Evolutionary conservation across 768 basidiomycete species (phyloP).

Genomic region (Lyophyllum shimeji): DNA sequence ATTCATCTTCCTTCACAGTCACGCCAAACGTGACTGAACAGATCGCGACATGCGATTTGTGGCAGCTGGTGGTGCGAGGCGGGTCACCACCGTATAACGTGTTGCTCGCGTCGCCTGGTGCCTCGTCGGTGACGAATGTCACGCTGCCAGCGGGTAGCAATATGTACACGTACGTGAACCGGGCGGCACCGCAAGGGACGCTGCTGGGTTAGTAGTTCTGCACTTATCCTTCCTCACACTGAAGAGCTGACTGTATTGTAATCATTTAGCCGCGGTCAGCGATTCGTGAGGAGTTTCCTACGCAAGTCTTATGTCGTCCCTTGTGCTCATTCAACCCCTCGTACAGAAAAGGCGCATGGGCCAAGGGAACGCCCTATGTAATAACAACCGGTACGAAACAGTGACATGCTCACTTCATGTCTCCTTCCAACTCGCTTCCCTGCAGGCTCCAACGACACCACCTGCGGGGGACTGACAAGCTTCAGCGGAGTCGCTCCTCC

Average conservation of each 20-base stretch:
- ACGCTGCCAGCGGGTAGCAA: conserved; percentile 32
- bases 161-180: conserved; percentile 35
- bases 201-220: conserved; percentile 35
- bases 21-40: conserved; percentile 32
- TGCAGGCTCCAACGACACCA: conserved; percentile 28
- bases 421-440: neutral
- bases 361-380: conserved; percentile 27
- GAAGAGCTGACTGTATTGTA: too few species aligned
- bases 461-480: conserved; percentile 31
- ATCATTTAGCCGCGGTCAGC: conserved; percentile 30
- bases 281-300: conserved; percentile 37
- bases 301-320: neutral
- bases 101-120: conserved; percentile 30
- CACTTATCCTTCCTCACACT: neutral
- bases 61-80: conserved; percentile 39
- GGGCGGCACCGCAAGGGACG: conserved; percentile 29
- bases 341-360: conserved; percentile 38
- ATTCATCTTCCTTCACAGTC: conserved; percentile 29
- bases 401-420: neutral
- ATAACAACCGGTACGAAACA: conserved; percentile 18
- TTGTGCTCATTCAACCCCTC: neutral
- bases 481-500: conserved; percentile 19
- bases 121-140: conserved; percentile 35
- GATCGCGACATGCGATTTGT: conserved; percentile 38
- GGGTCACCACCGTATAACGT: conserved; percentile 41